Base-by-base conservation (phyloP, 768 basidiomycete genomes). In the Termitomyces titanicus region DNA sequence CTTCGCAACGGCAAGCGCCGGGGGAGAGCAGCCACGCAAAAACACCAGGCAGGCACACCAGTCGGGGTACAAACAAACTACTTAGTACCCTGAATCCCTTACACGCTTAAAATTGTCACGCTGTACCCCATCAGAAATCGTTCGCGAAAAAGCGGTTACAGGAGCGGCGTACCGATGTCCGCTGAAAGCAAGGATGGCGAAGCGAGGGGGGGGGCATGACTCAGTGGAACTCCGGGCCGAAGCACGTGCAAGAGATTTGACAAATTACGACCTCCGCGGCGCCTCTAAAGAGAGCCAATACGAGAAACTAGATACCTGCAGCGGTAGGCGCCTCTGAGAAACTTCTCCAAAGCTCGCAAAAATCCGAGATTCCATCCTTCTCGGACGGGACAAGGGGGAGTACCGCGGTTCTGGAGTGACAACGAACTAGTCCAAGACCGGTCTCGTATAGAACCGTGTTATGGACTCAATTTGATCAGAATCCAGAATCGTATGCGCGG, bases 381-480 rank as follows among this genome's bases (percentile, higher is more conserved):
- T 31, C 20, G 24, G 43, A 31, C 29, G 39, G 49, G 22, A 48
- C n/a, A n/a, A n/a, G n/a, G n/a, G n/a, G n/a, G n/a, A n/a, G 18
- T 51, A 51, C 49, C 55, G 37, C 49, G 55, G 55, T 22, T 20
- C 42, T 51, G 43, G 24, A 13, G 35, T 51, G 55, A 48, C 54
- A 50, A 27, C 34, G n/a, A 18, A 37, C 6, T 15, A 46, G 25
- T 34, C 38, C 33, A 34, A 38, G 40, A 35, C 52, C 49, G 50
- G 33, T 46, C 43, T 39, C 31, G 49, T 29, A 50, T 44, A 27
- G 15, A 44, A 22, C 51, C 34, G 22, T 49, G 40, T 24, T n/a
- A 51, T 45, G 55, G 46, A 51, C 39, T 27, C n/a, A 2, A 15
- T 53, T 46, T 49, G 51, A 57, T 57, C 56, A 53, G 40, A 45